Percentiles rank a stretch among this genome's conserved stretches.
phyloP scores from a whole-genome alignment of 306 rosid genomes.

The Cotoneaster glaucophyllus region DNA sequence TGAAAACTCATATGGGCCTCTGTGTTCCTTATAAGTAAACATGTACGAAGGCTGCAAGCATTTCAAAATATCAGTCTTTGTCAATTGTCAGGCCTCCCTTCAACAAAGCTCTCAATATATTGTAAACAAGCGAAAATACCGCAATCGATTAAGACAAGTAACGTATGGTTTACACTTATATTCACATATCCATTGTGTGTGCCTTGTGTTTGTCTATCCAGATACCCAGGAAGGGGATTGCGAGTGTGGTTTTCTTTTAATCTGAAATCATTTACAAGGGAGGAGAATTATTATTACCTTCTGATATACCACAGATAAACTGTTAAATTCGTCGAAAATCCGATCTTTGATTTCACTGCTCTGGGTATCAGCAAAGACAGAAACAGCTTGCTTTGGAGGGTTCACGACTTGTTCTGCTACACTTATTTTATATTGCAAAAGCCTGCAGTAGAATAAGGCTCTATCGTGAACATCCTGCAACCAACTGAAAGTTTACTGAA shows the following conservation, averaged over 20 bases:
- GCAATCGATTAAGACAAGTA: not conserved
- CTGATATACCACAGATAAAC: conserved; percentile 88
- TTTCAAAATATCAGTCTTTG: conserved; percentile 11
- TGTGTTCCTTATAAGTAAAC: conserved; percentile 95
- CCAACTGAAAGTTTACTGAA: conserved; percentile 32
- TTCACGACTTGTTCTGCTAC: conserved; percentile 87
- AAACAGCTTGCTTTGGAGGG: conserved; percentile 99
- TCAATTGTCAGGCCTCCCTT: not conserved
- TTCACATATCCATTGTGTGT: not conserved
- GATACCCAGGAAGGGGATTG: not conserved
- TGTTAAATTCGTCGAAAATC: conserved; percentile 94
- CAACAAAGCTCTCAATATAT: conserved; percentile 5
- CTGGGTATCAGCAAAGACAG: conserved; percentile 98
- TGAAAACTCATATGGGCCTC: conserved; percentile 87
- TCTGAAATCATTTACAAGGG: conserved; percentile 2
- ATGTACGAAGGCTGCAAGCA: conserved; percentile 94
- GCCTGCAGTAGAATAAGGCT: conserved; percentile 96
- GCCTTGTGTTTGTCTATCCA: not conserved
- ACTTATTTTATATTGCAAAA: conserved; percentile 64
- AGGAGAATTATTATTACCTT: conserved; percentile 44
- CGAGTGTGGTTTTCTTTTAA: not conserved
- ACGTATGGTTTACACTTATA: not conserved
- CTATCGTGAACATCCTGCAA: conserved; percentile 97
- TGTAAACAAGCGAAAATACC: not conserved
- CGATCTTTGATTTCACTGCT: conserved; percentile 98